Evolutionary conservation across 495 filamentous ascomycete genomes (phyloP).

Genomic region (Penicillium paxilli): DNA sequence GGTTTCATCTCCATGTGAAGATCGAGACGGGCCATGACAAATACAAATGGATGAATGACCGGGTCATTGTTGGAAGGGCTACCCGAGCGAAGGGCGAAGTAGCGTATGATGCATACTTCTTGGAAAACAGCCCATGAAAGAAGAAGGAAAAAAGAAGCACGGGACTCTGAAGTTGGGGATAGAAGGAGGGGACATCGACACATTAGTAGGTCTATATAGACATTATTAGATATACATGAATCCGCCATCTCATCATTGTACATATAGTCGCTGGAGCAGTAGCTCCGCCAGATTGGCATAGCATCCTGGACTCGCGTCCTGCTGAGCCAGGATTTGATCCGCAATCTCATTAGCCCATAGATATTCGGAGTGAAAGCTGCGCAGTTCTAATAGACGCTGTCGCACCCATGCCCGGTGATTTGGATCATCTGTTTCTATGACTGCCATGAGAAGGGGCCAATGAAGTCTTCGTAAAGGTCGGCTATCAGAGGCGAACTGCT

Average conservation of each 20-base stretch:
- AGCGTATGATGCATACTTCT: constrained; percentile 32
- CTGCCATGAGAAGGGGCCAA: constrained; percentile 48
- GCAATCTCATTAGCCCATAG: constrained; percentile 35
- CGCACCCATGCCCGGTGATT: constrained; percentile 41
- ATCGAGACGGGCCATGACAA: constrained; percentile 33
- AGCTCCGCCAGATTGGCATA: constrained; percentile 37
- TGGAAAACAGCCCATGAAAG: constrained; percentile 21
- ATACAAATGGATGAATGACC: constrained; percentile 36
- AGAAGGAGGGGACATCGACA: constrained; percentile 1
- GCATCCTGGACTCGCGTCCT: constrained; percentile 26
- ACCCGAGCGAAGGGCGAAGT: constrained; percentile 30
- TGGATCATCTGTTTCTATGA: constrained; percentile 40
- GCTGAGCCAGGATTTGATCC: constrained; percentile 33
- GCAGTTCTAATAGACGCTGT: constrained; percentile 35
- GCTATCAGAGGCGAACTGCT: constrained; percentile 36
- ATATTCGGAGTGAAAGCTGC: constrained; percentile 34
- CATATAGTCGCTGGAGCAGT: constrained; percentile 23
- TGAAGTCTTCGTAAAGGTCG: constrained; percentile 40
- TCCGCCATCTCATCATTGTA: constrained; percentile 9
- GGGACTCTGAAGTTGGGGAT: not conserved
- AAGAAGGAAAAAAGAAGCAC: not conserved
- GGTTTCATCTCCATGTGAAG: constrained; percentile 34
- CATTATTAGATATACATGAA: constrained; percentile 22
- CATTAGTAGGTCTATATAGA: constrained; percentile 17
- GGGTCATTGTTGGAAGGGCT: constrained; percentile 31